Evolutionary conservation across 768 basidiomycete genomes (phyloP), one percentile per base, ranked within the genome.

Genomic region (Mrakia gelida): DNA sequence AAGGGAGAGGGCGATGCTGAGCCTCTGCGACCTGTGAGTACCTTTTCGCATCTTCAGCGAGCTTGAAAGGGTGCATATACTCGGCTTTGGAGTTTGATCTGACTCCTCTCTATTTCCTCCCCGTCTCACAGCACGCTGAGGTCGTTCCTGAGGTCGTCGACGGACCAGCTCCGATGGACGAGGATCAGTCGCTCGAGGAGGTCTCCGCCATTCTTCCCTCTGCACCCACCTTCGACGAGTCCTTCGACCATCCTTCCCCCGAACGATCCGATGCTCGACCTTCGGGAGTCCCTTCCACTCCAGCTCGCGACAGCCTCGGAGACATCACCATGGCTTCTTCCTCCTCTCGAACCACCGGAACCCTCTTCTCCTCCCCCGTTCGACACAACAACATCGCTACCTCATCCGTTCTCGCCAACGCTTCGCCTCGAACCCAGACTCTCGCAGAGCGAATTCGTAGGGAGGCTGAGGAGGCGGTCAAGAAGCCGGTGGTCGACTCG

Each of bases 1-100:
- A 70, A 41, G 67, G 67, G 67, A 70, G 67, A 70, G 26, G 67
- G 67, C 3, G 67, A 70, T 38, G 67, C 67, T 9, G 32, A 34
- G 34, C 67, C 67, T 13, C 38, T 70, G 67, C 34, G 34, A 41
- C 67, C 67, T 38, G 67, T 70, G 38, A 45, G 67, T 70, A 23
- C 38, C 26, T 41, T 23, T 18, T 26, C 34, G 13, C 21, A 16
- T 1, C 28, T 28, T 30, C n/a, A 15, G 0, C n/a, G n/a, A 11
- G 32, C 65, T 21, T 18, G 1, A 9, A 15, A 4, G 65, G 15
- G 32, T 41, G 38, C 59, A 59, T 59, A 28, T 59, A 59, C n/a
- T 16, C n/a, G 8, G 26, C 59, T 7, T 15, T 28, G 1, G n/a
- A 59, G 26, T 26, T n/a, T 8, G 28, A 8, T 59, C 59, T 59